phyloP scores from a whole-genome alignment of 441 rosid genomes.

The Adansonia rubrostipa region DNA sequence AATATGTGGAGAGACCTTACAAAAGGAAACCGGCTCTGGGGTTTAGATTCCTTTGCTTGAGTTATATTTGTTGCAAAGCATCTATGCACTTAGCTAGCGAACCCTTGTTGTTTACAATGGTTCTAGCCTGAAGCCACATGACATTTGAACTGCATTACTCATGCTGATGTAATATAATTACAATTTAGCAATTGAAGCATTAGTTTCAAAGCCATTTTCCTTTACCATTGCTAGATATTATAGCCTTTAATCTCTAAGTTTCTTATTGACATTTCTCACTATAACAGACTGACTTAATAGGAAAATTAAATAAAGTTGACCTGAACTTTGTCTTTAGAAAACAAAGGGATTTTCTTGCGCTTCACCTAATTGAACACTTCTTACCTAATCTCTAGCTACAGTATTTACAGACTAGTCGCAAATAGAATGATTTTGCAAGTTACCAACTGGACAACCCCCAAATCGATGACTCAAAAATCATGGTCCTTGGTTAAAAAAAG shows the following conservation, averaged over 20 bases:
- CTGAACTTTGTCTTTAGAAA: too few relatives aligned
- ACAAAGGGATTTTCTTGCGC: slow-evolving; percentile 5
- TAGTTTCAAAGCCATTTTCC: not conserved
- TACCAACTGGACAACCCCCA: not conserved
- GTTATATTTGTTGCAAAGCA: too few relatives aligned
- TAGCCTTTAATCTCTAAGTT: not conserved
- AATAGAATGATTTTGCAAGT: not conserved
- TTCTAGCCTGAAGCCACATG: not conserved
- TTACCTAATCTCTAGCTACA: not conserved
- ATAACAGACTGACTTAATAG: too few relatives aligned
- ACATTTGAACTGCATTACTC: not conserved
- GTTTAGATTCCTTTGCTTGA: too few relatives aligned
- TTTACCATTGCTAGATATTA: not conserved
- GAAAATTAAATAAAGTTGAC: too few relatives aligned
- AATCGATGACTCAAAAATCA: not conserved
- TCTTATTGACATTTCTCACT: not conserved
- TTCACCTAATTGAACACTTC: not conserved
- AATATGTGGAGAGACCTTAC: too few relatives aligned
- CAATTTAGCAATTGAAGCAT: not conserved
- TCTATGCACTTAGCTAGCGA: not conserved
- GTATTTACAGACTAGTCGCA: not conserved
- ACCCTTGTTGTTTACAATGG: not conserved
- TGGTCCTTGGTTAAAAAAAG: not conserved
- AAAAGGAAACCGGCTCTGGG: too few relatives aligned
- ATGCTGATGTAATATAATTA: not conserved